phyloP scores from a whole-genome alignment of 129 eudicot genomes.

The Tagetes erecta region DNA sequence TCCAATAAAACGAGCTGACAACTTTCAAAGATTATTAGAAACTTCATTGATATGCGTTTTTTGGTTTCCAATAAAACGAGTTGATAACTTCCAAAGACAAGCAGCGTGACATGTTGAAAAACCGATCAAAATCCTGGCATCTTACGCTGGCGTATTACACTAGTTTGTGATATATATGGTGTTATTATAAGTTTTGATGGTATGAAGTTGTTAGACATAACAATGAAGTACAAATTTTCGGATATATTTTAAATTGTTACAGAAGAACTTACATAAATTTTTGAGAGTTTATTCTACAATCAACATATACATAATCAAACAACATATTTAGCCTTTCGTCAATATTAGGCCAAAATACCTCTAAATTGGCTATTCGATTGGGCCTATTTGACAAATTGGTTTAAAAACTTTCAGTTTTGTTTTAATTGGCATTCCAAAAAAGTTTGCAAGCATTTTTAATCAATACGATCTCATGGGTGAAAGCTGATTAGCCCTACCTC shows the following conservation, averaged over 20 bases:
- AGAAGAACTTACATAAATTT: background rate
- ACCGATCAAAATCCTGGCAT: no score
- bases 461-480: conserved; percentile 40
- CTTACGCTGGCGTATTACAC: no score
- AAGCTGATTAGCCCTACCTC: conserved; percentile 16
- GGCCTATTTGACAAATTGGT: background rate
- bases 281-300: conserved; percentile 8
- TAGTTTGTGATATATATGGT: no score
- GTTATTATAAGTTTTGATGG: no score
- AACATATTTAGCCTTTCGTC: conserved; percentile 15
- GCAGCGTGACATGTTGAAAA: no score
- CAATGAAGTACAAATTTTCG: background rate
- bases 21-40: no score
- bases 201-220: no score
- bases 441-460: background rate
- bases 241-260: background rate
- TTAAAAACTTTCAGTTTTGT: background rate
- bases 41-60: no score
- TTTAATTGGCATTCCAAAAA: background rate
- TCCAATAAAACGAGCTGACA: no score
- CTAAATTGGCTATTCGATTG: conserved; percentile 14
- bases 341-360: conserved; percentile 6
- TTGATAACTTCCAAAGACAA: no score
- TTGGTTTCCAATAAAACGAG: no score
- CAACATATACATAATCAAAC: conserved; percentile 22